Evolutionary conservation across 2,329 filamentous ascomycete genomes (phyloP).

Genomic region (Colletotrichum sp.): DNA sequence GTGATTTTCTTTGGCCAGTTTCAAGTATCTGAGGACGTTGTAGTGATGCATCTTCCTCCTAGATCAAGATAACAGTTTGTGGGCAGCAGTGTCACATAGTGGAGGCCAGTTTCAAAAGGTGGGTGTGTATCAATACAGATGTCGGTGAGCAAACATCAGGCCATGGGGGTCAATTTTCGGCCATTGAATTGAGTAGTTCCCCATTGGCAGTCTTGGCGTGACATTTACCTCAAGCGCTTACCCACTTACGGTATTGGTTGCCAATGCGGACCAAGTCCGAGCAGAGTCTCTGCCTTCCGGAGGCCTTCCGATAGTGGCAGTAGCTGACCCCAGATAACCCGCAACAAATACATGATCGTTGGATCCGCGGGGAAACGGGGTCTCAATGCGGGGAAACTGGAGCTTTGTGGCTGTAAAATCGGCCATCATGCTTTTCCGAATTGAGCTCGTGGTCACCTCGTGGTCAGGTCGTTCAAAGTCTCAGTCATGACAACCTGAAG

Average conservation of each 20-base stretch:
- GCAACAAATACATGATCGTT: not conserved
- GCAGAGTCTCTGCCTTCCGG: not conserved
- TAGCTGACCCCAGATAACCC: conserved; percentile 3
- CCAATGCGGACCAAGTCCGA: not conserved
- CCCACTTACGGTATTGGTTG: not conserved
- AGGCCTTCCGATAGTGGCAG: not conserved
- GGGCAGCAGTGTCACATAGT: not conserved
- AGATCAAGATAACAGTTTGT: not conserved
- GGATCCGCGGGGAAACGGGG: not conserved
- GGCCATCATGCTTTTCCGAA: not conserved
- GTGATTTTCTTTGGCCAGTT: not conserved
- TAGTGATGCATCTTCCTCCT: not conserved
- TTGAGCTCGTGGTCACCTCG: not conserved
- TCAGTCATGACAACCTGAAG: not conserved
- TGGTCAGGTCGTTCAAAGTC: not conserved
- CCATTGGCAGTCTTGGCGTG: not conserved
- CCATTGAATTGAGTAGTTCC: not conserved
- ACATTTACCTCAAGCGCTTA: not conserved
- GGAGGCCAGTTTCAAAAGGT: not conserved
- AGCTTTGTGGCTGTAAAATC: not conserved
- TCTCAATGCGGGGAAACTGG: not conserved
- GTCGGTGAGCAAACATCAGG: not conserved
- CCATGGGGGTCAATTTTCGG: not conserved
- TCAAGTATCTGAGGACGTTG: not conserved
- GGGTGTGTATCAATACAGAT: not conserved